Conservation (phyloP, 2,329 filamentous ascomycete genomes). For the Aspergillus novofumigatus region DNA sequence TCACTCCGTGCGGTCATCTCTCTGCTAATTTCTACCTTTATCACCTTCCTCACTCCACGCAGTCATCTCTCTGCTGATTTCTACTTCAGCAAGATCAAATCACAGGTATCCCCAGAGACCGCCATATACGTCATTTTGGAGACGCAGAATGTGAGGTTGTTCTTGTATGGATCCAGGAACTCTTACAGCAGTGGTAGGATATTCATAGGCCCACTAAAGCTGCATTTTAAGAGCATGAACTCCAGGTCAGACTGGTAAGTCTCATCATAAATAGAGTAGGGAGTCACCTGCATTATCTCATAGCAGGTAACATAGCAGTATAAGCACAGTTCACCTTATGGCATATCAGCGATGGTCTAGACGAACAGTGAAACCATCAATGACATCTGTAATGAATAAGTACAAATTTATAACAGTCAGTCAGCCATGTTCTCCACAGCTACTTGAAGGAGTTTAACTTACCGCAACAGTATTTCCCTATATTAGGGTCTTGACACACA, state of each 20-base stretch:
- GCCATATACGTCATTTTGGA: slow-evolving; percentile 11
- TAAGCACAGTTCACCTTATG: slow-evolving; percentile 19
- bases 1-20: no score
- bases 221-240: slow-evolving; percentile 4
- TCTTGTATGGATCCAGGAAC: neutral
- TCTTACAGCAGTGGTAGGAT: slow-evolving; percentile 1
- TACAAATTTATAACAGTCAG: neutral
- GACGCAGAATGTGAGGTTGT: slow-evolving; percentile 3
- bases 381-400: slow-evolving; percentile 3
- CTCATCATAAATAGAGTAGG: slow-evolving; percentile 20
- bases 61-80: no score
- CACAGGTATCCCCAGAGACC: slow-evolving; percentile 13
- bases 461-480: slow-evolving; percentile 1
- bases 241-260: slow-evolving; percentile 4
- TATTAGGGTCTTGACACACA: neutral
- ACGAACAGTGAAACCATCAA: slow-evolving; percentile 13
- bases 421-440: neutral
- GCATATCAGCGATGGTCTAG: slow-evolving; percentile 12
- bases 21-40: no score
- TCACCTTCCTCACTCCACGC: no score
- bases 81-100: slow-evolving; percentile 9
- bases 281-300: slow-evolving; percentile 20
- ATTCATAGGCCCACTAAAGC: neutral
- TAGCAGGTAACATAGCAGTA: slow-evolving; percentile 17
- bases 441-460: neutral